Evolutionary conservation across 108 stramenopile species (phyloP), one percentile per base, ranked within the genome.

Genomic region (Epithemia pelagica): DNA sequence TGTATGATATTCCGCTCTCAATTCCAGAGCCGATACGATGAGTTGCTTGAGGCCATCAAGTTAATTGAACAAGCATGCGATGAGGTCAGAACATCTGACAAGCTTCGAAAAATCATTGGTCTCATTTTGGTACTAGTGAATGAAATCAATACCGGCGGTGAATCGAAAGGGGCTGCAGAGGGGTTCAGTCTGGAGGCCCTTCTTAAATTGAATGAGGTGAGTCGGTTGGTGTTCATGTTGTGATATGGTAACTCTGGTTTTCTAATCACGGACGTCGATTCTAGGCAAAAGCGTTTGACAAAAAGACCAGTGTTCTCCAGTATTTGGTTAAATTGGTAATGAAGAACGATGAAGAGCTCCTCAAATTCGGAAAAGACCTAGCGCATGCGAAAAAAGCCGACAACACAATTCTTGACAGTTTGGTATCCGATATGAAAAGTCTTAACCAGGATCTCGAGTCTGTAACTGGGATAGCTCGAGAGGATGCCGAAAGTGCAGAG

Each of bases 141-240:
- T 78, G 85, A 91, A 56, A 89, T 96, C 62, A 96, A 94, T 64
- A 92, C 90, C 23, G 96, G 92, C 54, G 85, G 89, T 3, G 85
- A 82, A 72, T 86, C 88, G 19, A 87, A 86, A 22, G 67, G 67
- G 7, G 71, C 81, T 71, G 91, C 94, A 15, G 76, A 78, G 58
- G 97, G 95, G 24, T 97, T 96, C 79, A 95, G 88, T 10, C 79
- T 98, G 19, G 97, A 96, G 70, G 90, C 96, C 0, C 80, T 98
- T 32, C 72, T 96, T 55, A 96, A 96, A 73, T 87, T 98, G 29
- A 85, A 88, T 66, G 91, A 92, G 88, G 89, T 87, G 74, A 57
- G 85, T 2, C n/a, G 3, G 54, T 26, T 21, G n/a, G n/a, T n/a
- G n/a, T 37, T 70, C 30, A 30, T 20, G 20, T 28, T 8, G 31